phyloP scores from a whole-genome alignment of 2,329 filamentous ascomycete genomes.

The Aurifilum marmelostoma region DNA sequence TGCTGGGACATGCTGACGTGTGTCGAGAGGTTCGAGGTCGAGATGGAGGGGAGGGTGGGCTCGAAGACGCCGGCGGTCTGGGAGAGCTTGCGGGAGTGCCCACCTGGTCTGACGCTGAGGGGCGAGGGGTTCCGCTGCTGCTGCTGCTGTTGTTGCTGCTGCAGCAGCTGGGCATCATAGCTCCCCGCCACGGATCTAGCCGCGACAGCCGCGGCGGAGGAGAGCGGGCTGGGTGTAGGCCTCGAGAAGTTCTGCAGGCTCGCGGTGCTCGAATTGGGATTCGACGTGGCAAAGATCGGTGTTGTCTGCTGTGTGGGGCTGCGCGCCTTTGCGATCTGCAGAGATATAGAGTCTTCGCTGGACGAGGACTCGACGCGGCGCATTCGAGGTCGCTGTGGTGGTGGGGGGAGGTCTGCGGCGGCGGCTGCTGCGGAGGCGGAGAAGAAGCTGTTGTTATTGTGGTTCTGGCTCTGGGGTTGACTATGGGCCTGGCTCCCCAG shows the following conservation, averaged over 20 bases:
- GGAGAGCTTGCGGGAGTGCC: constrained; percentile 67
- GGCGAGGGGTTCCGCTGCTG: constrained; percentile 46
- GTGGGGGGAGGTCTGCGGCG: constrained; percentile 32
- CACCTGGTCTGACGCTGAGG: constrained; percentile 41
- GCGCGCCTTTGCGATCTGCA: constrained; percentile 49
- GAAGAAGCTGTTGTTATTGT: constrained; percentile 34
- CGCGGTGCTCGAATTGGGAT: constrained; percentile 51
- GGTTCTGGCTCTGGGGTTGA: constrained; percentile 10
- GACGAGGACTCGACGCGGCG: constrained; percentile 51
- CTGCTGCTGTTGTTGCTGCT: background rate
- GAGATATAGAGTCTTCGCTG: constrained; percentile 44
- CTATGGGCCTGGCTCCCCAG: constrained; percentile 32
- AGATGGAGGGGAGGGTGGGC: constrained; percentile 68
- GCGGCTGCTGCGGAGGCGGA: constrained; percentile 41
- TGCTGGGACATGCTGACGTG: constrained; percentile 51
- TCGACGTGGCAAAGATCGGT: constrained; percentile 47
- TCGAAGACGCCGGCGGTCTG: constrained; percentile 79
- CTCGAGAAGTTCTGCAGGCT: constrained; percentile 63
- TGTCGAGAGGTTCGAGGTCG: constrained; percentile 54
- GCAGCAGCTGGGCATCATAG: constrained; percentile 27
- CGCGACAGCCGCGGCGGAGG: constrained; percentile 36
- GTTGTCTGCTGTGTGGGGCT: constrained; percentile 36
- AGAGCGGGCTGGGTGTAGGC: constrained; percentile 44
- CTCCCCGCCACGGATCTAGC: constrained; percentile 29
- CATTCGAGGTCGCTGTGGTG: constrained; percentile 41